Evolutionary conservation across 169 alveolate genomes (phyloP).

Genomic region (Plasmodium chabaudi): DNA sequence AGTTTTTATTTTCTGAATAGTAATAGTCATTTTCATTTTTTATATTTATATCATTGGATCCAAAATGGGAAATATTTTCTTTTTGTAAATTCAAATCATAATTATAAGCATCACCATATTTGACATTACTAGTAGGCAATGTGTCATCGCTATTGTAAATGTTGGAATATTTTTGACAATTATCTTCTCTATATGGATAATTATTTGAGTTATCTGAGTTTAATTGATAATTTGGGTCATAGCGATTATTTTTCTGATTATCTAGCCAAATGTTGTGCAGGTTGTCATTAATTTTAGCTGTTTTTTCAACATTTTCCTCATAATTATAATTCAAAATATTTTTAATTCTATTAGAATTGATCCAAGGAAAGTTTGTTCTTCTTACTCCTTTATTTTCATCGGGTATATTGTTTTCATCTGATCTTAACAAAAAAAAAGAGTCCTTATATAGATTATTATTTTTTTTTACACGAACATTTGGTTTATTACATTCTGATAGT

Average conservation of each 20-base stretch:
- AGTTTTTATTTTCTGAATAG: background rate
- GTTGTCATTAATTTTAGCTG: background rate
- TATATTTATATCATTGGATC: background rate
- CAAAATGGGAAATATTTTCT: conserved; percentile 9
- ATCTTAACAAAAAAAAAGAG: conserved; percentile 22
- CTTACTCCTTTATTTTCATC: conserved; percentile 50
- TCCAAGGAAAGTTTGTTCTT: conserved; percentile 64
- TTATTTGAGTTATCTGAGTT: background rate
- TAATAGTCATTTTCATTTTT: background rate
- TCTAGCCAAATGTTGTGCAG: background rate
- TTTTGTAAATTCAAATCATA: conserved; percentile 11
- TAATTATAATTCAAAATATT: conserved; percentile 34
- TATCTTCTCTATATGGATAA: background rate
- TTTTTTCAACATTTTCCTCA: background rate
- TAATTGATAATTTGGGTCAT: background rate
- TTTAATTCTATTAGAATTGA: conserved; percentile 50
- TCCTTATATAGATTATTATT: conserved; percentile 49
- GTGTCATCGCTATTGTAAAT: background rate
- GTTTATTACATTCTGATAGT: background rate
- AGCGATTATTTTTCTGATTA: background rate
- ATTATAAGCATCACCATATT: background rate
- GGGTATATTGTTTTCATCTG: conserved; percentile 11
- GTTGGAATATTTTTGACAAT: background rate
- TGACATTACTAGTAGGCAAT: background rate
- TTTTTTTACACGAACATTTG: conserved; percentile 59